Percentiles rank a stretch among this genome's conserved stretches.
phyloP scores from a whole-genome alignment of 2,329 filamentous ascomycete genomes.

The Sphaerulina musiva region DNA sequence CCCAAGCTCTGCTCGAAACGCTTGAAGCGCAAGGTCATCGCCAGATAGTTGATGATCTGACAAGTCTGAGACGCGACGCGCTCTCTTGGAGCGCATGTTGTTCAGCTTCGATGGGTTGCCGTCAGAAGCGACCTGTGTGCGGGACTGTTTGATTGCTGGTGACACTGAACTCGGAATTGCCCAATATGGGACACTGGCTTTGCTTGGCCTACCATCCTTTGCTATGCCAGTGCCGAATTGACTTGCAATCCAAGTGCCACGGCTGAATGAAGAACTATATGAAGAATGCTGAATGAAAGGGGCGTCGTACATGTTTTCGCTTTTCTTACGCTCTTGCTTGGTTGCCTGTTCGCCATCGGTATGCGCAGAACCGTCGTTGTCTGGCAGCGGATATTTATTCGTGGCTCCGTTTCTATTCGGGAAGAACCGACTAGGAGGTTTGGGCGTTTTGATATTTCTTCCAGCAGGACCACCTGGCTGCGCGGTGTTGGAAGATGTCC shows the following conservation, averaged over 20 bases:
- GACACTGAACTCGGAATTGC: conserved; percentile 26
- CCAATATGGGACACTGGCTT: conserved; percentile 24
- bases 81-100: neutral
- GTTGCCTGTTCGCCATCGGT: conserved; percentile 20
- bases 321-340: conserved; percentile 29
- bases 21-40: conserved; percentile 16
- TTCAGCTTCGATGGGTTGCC: neutral
- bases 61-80: neutral
- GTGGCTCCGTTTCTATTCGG: conserved; percentile 17
- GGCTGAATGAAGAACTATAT: conserved; percentile 16
- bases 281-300: conserved; percentile 11
- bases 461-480: conserved; percentile 15
- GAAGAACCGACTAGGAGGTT: conserved; percentile 27
- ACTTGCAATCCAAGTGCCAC: conserved; percentile 11
- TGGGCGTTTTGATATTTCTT: conserved; percentile 31
- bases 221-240: conserved; percentile 20
- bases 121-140: neutral
- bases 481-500: conserved; percentile 5
- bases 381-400: conserved; percentile 5
- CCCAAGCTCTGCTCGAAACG: conserved; percentile 12
- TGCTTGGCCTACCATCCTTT: conserved; percentile 13
- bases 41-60: conserved; percentile 8
- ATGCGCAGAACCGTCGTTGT: conserved; percentile 8
- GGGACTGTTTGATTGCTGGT: conserved; percentile 1
- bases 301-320: conserved; percentile 31